Conservation (phyloP, 208 protist genomes). For the Angomonas desouzai region DNA sequence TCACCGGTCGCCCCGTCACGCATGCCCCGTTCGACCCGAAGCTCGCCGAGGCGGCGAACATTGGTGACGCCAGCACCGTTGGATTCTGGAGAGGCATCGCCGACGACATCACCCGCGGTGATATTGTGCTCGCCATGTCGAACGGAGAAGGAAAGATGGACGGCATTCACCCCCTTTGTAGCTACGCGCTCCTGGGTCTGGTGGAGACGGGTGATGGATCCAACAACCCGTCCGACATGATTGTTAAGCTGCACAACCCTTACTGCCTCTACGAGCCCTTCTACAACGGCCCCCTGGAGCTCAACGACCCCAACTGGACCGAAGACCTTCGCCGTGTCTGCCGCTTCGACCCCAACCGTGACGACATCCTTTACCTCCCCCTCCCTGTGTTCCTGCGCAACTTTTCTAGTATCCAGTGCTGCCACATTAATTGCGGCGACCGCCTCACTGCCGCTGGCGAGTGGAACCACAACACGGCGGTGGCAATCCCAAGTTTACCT, state of each 20-base stretch:
- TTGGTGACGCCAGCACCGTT: conserved; percentile 49
- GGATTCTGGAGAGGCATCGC: conserved; percentile 69
- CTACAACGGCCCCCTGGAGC: conserved; percentile 61
- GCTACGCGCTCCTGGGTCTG: conserved; percentile 67
- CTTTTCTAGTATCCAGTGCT: conserved; percentile 76
- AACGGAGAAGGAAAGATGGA: conserved; percentile 32
- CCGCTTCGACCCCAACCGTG: conserved; percentile 35
- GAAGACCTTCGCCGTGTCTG: conserved; percentile 57
- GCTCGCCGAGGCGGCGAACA: conserved; percentile 69
- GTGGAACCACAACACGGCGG: conserved; percentile 59
- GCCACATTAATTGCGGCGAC: conserved; percentile 86
- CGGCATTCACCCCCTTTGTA: conserved; percentile 80
- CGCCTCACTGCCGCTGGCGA: conserved; percentile 50
- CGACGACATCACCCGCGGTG: conserved; percentile 53
- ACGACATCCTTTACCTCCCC: conserved; percentile 63
- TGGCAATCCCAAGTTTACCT: conserved; percentile 77
- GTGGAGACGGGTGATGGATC: conserved; percentile 51
- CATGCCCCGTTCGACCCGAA: conserved; percentile 65
- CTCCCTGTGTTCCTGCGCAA: conserved; percentile 74
- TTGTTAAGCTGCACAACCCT: conserved; percentile 71
- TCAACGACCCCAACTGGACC: conserved; percentile 57
- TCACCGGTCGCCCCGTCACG: conserved; percentile 81
- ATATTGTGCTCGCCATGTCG: conserved; percentile 79
- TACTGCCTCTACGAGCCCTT: conserved; percentile 38
- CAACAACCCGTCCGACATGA: conserved; percentile 44